A percentile compares a stretch with the other conserved stretches of the same genome.
Evolutionary conservation across 2,329 filamentous ascomycete species (phyloP).

Genomic region (Teratosphaeria nubilosa): DNA sequence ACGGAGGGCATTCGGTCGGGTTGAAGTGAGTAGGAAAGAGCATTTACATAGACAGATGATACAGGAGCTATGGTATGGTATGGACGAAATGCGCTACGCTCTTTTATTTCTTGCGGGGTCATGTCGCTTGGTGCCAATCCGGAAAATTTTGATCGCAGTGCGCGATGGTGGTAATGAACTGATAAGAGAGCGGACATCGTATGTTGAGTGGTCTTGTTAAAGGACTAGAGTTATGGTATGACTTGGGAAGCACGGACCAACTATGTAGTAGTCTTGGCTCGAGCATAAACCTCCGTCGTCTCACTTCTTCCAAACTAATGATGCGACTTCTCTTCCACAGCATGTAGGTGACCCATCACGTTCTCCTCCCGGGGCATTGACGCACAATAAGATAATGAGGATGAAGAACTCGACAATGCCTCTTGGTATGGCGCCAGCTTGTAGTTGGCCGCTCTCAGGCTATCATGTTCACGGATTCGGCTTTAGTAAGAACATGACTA

Average conservation of each 20-base stretch:
- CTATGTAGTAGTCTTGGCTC: too few species aligned
- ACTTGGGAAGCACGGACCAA: too few species aligned
- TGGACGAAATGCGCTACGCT: background rate
- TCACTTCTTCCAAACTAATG: too few species aligned
- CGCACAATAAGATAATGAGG: too few species aligned
- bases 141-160: too few species aligned
- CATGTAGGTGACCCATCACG: background rate
- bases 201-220: too few species aligned
- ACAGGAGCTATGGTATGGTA: background rate
- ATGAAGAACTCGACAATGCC: background rate
- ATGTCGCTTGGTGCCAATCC: background rate
- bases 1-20: too few species aligned
- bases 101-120: background rate
- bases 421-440: background rate
- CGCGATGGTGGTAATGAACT: background rate
- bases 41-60: background rate
- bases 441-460: background rate
- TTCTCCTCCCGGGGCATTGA: background rate
- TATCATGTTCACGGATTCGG: background rate
- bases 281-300: too few species aligned
- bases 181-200: too few species aligned
- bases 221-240: too few species aligned
- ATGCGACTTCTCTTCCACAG: too few species aligned
- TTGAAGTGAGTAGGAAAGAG: background rate
- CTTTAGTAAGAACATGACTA: background rate